Evolutionary conservation across 2,329 filamentous ascomycete species (phyloP), one percentile per base, ranked within the genome.

Genomic region (Aspergillus fischeri): DNA sequence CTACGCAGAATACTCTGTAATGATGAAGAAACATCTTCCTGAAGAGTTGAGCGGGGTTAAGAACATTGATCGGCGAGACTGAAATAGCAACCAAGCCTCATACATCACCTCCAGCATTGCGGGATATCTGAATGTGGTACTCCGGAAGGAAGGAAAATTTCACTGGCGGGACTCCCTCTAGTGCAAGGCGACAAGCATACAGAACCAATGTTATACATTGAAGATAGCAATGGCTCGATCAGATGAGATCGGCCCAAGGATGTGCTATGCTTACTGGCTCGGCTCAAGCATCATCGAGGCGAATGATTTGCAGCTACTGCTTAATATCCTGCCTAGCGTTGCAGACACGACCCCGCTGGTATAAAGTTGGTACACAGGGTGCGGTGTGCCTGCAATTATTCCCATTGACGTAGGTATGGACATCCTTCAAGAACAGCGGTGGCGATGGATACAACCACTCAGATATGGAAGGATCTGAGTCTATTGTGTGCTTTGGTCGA

Each of bases 291-390:
- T 41, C 51, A 45, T 20, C 5, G 32, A 49, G 49, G 42, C 35
- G 21, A 32, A 56, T 59, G 57, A 59, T 56, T 56, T 59, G 57
- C 57, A 56, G 53, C 57, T 56, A 56, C 28, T 47, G 41, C 29
- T 52, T 10, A 28, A 42, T 52, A 44, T 55, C 29, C 32, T 52
- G 50, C 29, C 28, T 51, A 51, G 25, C 32, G 49, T 28, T 51
- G 49, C 49, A 51, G 49, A 41, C 32, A 25, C 20, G 32, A 51
- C 49, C 49, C 44, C 44, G 44, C 44, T 47, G 24, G 44, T 14
- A 3, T 25, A 9, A 47, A 47, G 32, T 17, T 17, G 32, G 32
- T 7, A 38, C 5, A 17, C 17, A 6, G 32, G 6, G 14, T n/a
- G 17, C 14, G 14, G 32, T 17, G 14, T 38, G 14, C 32, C 32